phyloP scores from a whole-genome alignment of 139 green algal species.

The Volvox africanus region DNA sequence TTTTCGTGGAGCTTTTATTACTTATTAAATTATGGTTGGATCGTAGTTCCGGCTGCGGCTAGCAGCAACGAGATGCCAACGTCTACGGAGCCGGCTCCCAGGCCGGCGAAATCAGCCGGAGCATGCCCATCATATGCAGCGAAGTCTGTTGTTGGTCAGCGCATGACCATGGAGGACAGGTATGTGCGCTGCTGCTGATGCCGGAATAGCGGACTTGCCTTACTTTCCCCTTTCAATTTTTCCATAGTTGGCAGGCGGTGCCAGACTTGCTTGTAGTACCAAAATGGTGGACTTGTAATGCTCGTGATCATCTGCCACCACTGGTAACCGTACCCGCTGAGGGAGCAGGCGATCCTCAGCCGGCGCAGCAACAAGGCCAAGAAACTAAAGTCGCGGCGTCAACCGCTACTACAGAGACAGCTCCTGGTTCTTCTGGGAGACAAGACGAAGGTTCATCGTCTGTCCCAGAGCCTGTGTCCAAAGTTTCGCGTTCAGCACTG shows the following conservation, averaged over 20 bases:
- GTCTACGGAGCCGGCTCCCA: not conserved
- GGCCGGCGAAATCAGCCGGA: not conserved
- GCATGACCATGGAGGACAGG: slow-evolving; percentile 54
- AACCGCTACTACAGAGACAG: not conserved
- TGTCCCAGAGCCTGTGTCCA: not conserved
- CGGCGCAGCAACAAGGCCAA: not conserved
- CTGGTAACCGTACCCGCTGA: not conserved
- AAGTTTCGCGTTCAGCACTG: not conserved
- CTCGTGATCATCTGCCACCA: slow-evolving; percentile 24
- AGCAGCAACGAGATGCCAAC: not conserved
- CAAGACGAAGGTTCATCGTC: not conserved
- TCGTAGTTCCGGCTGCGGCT: not conserved
- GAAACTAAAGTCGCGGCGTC: not conserved
- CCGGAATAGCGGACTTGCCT: not conserved
- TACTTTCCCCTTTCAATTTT: not conserved
- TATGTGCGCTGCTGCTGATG: not conserved
- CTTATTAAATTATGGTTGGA: not conserved
- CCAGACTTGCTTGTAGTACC: slow-evolving; percentile 47
- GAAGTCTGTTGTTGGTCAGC: slow-evolving; percentile 49
- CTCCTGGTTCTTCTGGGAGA: not conserved
- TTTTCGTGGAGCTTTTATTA: not conserved
- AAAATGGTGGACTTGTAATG: slow-evolving; percentile 41
- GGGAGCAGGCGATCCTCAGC: not conserved
- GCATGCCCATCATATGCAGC: slow-evolving; percentile 44
- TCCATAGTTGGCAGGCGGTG: slow-evolving; percentile 40